Evolutionary conservation across 2,329 filamentous ascomycete genomes (phyloP), one percentile per base, ranked within the genome.

Genomic region (Aureobasidium sp.): DNA sequence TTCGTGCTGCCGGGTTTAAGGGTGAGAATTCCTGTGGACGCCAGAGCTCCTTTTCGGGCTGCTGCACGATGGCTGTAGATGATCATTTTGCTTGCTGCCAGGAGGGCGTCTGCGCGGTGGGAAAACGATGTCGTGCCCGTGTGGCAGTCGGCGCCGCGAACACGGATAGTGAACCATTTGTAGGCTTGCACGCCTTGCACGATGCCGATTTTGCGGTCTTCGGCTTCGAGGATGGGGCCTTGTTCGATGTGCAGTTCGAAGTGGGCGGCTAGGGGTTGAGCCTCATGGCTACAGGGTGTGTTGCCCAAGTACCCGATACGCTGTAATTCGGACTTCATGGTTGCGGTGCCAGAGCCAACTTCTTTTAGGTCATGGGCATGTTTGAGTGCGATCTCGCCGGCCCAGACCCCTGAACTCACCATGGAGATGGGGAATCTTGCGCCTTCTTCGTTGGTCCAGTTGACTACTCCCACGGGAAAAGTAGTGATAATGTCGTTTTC

Each of bases 201-300:
- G 7, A 89, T 81, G 25, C 87, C 86, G 57, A 93, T 81, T 60
- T 85, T 85, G 66, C 85, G 80, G 29, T 79, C 75, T 31, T 82
- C 79, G 17, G 80, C 80, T 68, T 92, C 86, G 0, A 95, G 80
- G 37, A 90, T 83, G 0, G 89, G 89, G 0, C 89, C 89, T 71
- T 95, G 91, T 71, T 95, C 90, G 59, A 93, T 93, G 70, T 94
- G 90, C 11, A 94, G 79, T 72, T 93, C 89, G 68, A 93, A 92
- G 72, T 93, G 89, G 0, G 88, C 89, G 0, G 84, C 87, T 74
- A 91, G 84, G 0, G 87, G 87, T 17, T 81, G 83, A 36, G 79
- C 76, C 64, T 80, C 77, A 71, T 87, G 79, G 59, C 79, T 84
- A 25, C 83, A 82, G 9, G 81, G 79, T 0, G 79, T 74, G n/a